phyloP scores from a whole-genome alignment of 441 rosid genomes.

The Populus tomentosa region DNA sequence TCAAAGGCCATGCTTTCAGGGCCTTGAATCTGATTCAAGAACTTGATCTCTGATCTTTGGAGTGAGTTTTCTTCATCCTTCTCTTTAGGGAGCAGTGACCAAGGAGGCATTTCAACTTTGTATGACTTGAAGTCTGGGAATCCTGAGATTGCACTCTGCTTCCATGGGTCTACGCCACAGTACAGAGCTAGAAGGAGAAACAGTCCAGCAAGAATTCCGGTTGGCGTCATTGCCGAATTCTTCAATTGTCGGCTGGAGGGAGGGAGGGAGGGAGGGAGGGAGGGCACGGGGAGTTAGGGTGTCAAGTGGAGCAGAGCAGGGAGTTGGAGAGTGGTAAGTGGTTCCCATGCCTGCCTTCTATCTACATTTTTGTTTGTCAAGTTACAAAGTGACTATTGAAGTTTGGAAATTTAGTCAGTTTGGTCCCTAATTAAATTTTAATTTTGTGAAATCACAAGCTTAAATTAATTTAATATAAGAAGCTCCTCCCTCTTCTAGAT shows the following conservation, averaged over 20 bases:
- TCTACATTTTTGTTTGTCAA: not conserved
- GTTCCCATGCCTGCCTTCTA: not conserved
- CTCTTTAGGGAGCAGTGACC: slow-evolving; percentile 41
- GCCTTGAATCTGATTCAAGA: slow-evolving; percentile 71
- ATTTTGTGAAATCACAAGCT: not conserved
- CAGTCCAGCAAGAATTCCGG: slow-evolving; percentile 31
- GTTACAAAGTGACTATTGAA: not conserved
- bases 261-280: not conserved
- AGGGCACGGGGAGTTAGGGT: not conserved
- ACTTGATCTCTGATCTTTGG: slow-evolving; percentile 71
- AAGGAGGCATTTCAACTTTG: slow-evolving; percentile 39
- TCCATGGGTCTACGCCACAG: slow-evolving; percentile 71
- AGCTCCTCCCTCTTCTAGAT: too few species aligned
- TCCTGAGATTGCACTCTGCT: slow-evolving; percentile 57
- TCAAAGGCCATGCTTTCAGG: slow-evolving; percentile 92
- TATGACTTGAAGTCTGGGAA: slow-evolving; percentile 59
- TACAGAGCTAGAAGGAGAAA: slow-evolving; percentile 59
- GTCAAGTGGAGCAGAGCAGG: not conserved
- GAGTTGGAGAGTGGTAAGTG: not conserved
- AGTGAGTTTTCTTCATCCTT: slow-evolving; percentile 52
- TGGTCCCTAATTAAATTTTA: not conserved
- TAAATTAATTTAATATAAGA: too few species aligned
- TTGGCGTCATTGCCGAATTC: slow-evolving; percentile 24
- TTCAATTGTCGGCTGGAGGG: not conserved
- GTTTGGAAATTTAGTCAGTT: not conserved